These are phyloP conservation scores for Fonsecaea monophora DNA, from an alignment of 2,329 filamentous ascomycete genomes.

Conservation along the genomic window DNA sequence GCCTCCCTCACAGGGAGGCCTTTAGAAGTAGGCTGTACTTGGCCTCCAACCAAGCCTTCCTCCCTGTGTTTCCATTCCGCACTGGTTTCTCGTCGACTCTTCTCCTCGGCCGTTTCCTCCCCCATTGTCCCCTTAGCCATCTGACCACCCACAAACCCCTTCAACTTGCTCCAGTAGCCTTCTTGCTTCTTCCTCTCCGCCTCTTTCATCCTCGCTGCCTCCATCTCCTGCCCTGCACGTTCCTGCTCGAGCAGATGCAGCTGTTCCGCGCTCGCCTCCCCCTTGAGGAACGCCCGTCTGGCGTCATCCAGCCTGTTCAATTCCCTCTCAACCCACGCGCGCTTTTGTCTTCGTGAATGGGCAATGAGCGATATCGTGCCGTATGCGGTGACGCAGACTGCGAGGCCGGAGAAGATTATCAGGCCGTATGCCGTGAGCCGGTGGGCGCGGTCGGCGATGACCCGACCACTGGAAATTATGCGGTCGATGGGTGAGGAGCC, in stretches of 20 bases:
- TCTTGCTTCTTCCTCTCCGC: slow-evolving; percentile 50
- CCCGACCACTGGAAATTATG: slow-evolving; percentile 59
- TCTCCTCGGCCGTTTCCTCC: slow-evolving; percentile 29
- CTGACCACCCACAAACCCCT: slow-evolving; percentile 28
- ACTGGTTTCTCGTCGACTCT: slow-evolving; percentile 22
- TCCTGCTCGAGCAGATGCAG: slow-evolving; percentile 54
- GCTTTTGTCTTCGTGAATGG: slow-evolving; percentile 70
- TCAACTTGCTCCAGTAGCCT: slow-evolving; percentile 37
- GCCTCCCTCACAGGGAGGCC: not conserved
- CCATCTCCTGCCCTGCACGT: slow-evolving; percentile 52
- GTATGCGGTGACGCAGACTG: slow-evolving; percentile 67
- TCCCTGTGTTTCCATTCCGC: slow-evolving; percentile 23
- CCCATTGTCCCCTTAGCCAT: slow-evolving; percentile 36
- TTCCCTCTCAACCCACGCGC: slow-evolving; percentile 65
- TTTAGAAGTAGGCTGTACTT: slow-evolving; percentile 26
- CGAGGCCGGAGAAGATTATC: slow-evolving; percentile 66
- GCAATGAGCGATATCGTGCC: slow-evolving; percentile 70
- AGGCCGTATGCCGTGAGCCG: slow-evolving; percentile 65
- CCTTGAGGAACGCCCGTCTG: slow-evolving; percentile 50
- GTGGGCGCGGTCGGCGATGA: slow-evolving; percentile 67
- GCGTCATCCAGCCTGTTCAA: slow-evolving; percentile 52
- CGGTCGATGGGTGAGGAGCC: slow-evolving; percentile 64
- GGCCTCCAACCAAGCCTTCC: slow-evolving; percentile 28
- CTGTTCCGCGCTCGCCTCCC: slow-evolving; percentile 50
- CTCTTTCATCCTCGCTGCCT: slow-evolving; percentile 50